Conservation (phyloP, 2,329 filamentous ascomycete species). For the Diaporthe sp. region DNA sequence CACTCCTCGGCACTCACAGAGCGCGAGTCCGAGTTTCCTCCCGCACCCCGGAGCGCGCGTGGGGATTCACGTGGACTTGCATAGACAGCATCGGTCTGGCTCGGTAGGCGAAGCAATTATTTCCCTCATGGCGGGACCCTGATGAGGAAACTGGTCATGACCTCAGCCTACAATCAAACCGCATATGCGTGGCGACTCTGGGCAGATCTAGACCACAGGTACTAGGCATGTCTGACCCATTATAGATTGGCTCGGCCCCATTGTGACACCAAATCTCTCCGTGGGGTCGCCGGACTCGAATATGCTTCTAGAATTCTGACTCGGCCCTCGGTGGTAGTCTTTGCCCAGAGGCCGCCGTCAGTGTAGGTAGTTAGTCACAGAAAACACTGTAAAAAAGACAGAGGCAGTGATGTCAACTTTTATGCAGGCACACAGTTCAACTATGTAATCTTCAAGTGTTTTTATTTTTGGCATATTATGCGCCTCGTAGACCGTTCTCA, state of each 20-base stretch:
- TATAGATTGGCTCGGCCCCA: background rate
- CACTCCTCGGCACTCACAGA: slow-evolving; percentile 2
- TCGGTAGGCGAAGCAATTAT: background rate
- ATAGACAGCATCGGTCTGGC: background rate
- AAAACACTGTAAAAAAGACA: background rate
- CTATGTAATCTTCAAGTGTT: no score
- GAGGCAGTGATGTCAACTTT: background rate
- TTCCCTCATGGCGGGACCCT: background rate
- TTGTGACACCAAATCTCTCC: background rate
- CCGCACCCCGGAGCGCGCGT: no score
- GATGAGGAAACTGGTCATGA: background rate
- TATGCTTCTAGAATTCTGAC: background rate
- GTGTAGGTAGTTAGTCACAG: background rate
- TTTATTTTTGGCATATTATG: background rate
- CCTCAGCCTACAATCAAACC: no score
- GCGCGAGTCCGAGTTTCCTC: background rate
- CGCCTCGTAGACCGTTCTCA: background rate
- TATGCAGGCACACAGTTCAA: background rate
- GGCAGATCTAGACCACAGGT: background rate
- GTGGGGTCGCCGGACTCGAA: background rate
- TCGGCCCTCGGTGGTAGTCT: background rate
- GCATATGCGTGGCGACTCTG: background rate
- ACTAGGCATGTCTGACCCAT: background rate
- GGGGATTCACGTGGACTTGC: background rate
- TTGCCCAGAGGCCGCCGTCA: background rate